Conservation (phyloP, 305 asterid genomes). For the Solanum hybrid region DNA sequence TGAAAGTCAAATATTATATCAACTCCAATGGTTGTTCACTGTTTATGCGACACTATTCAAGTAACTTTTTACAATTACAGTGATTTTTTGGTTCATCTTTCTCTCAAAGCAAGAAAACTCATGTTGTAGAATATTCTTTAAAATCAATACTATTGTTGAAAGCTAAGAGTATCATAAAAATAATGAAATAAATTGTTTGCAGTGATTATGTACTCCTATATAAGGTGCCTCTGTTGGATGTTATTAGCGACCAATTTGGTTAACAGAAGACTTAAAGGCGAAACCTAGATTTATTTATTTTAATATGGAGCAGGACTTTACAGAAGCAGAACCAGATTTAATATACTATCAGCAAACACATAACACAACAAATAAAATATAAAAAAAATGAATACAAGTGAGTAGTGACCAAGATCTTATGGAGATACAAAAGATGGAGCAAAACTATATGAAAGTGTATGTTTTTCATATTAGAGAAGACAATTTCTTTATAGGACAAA, state of each 20-base stretch:
- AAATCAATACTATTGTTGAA: not conserved
- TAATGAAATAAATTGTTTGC: not conserved
- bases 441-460: not conserved
- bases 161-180: not conserved
- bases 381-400: not conserved
- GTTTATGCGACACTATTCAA: not conserved
- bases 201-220: not conserved
- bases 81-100: not conserved
- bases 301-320: not conserved
- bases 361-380: not conserved
- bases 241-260: not conserved
- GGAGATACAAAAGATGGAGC: constrained; percentile 1
- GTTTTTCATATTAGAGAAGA: not conserved
- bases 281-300: not conserved
- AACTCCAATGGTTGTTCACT: not conserved
- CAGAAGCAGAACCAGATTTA: not conserved
- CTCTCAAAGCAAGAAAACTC: not conserved
- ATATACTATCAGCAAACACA: not conserved
- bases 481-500: not conserved
- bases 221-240: not conserved
- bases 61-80: not conserved
- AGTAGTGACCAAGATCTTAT: not conserved
- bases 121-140: not conserved
- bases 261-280: not conserved
- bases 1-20: not conserved